A percentile compares a stretch with the other conserved stretches of the same genome.
Evolutionary conservation across 1,139 yeast genomes (phyloP).

Genomic region (Lodderomyces metapsilosis): DNA sequence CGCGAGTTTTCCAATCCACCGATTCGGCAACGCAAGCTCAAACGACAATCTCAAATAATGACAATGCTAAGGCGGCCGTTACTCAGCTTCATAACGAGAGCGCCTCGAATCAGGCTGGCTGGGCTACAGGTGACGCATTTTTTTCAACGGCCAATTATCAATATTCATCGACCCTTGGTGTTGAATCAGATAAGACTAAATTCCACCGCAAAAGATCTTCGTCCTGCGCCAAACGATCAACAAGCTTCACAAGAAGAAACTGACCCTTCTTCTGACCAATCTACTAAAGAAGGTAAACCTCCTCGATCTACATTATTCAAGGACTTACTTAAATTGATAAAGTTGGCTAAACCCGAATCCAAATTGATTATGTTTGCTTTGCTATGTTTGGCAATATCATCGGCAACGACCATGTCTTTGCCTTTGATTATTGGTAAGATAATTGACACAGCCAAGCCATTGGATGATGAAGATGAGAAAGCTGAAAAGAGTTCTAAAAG

Average conservation of each 20-base stretch:
- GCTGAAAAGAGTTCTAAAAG: slow-evolving; percentile 17
- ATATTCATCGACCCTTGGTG: not conserved
- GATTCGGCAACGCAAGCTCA: not conserved
- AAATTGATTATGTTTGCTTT: slow-evolving; percentile 49
- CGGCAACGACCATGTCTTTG: slow-evolving; percentile 56
- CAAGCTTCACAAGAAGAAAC: not conserved
- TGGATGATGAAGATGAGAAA: slow-evolving; percentile 11
- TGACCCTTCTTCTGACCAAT: not conserved
- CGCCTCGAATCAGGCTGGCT: not conserved
- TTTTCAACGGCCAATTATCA: not conserved
- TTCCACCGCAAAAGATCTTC: not conserved
- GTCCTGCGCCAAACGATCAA: not conserved
- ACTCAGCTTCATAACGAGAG: not conserved
- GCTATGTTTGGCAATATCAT: slow-evolving; percentile 55
- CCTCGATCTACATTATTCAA: slow-evolving; percentile 8
- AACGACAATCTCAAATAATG: not conserved
- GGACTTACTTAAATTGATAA: slow-evolving; percentile 28
- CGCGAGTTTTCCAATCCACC: not conserved
- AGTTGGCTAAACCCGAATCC: slow-evolving; percentile 40
- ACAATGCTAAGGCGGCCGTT: not conserved
- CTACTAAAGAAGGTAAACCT: slow-evolving; percentile 1
- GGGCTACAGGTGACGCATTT: not conserved
- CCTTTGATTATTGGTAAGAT: slow-evolving; percentile 83
- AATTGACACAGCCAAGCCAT: slow-evolving; percentile 36
- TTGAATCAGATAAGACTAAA: slow-evolving; percentile 1